Base-by-base conservation (phyloP, 2,329 filamentous ascomycete species). In the Dactylellina leptospora region DNA sequence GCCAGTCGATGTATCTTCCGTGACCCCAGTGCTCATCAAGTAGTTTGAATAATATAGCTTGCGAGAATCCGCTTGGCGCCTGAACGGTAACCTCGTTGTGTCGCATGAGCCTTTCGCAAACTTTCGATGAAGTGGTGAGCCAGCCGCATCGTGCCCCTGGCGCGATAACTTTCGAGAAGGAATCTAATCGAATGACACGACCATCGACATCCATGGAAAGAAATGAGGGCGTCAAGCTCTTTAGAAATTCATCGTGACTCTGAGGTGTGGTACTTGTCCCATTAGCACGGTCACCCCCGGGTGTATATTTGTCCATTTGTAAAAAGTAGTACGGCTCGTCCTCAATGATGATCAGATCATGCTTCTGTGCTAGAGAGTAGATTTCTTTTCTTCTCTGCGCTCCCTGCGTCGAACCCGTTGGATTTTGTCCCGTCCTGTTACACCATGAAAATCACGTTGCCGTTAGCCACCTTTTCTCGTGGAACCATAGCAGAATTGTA, bases 21-120 rank as follows among this genome's bases (percentile, higher is more conserved):
- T 99, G 95, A 22, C 93, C 95, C 95, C 95, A 99, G 53, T 88
- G 87, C 80, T 96, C 92, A 75, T 99, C 95, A 1, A 99, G 84
- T 20, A 99, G 83, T 81, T 96, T 96, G 82, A 90, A 93, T 60
- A 97, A 82, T 6, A 93, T 83, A 20, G 95, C 83, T 81, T 97
- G 93, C 0, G 90, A 88, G 77, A 96, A 86, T 44, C 95, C 95
- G 63, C 87, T 88, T 0, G 95, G 92, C 16, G 91, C 92, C 78
- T 99, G 95, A 47, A 88, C 92, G 38, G 88, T 89, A 20, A 89
- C 87, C 80, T 99, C 95, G 75, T 88, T 88, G 80, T 96, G 91
- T 45, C 90, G 88, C 74, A 88, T 83, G 80, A 91, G 96, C 38
- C 90, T 86, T 80, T 96, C 90, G 66, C 96, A 82, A 68, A 99